Evolutionary conservation across 495 filamentous ascomycete genomes (phyloP), one percentile per base, ranked within the genome.

Genomic region (Thermothielavioides terrestris): DNA sequence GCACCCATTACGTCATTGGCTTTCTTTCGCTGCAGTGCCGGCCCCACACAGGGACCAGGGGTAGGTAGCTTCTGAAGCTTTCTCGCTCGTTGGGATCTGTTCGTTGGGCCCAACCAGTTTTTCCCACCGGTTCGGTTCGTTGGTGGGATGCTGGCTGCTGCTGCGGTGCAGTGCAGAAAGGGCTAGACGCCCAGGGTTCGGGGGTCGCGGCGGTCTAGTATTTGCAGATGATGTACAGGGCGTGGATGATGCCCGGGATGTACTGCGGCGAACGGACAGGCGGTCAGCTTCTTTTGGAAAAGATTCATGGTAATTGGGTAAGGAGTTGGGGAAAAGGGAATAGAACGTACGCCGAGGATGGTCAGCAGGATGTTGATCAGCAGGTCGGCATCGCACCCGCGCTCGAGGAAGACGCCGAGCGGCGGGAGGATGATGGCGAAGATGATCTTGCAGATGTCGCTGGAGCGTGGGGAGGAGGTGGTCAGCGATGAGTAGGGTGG

Each of bases 321-420:
- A 18, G 12, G n/a, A 9, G 25, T n/a, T 39, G 12, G 10, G 14
- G 9, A 31, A 11, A 27, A 36, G 31, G 30, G 37, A 26, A 18
- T 15, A 21, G 3, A 38, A 83, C 77, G 62, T 81, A 89, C 63
- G 50, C 84, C 85, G 58, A 95, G 77, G 58, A 89, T 77, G 36
- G 90, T 95, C 61, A 95, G 75, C 55, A 83, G 77, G 74, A 96
- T 87, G 75, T 95, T 96, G 80, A 97, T 89, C 58, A 88, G 70
- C 49, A 97, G 68, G 66, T 95, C 88, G 45, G 82, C 77, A 62
- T 84, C 85, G 73, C 90, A 95, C 60, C 89, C 89, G 42, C 82
- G 79, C 73, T 94, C 86, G 52, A 90, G 81, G 77, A 91, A 90
- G 62, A 91, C 89, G 64, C 89, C 88, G 32, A 94, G 77, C 64